Conservation (phyloP, 768 basidiomycete species). For the Suillus tomentosus region DNA sequence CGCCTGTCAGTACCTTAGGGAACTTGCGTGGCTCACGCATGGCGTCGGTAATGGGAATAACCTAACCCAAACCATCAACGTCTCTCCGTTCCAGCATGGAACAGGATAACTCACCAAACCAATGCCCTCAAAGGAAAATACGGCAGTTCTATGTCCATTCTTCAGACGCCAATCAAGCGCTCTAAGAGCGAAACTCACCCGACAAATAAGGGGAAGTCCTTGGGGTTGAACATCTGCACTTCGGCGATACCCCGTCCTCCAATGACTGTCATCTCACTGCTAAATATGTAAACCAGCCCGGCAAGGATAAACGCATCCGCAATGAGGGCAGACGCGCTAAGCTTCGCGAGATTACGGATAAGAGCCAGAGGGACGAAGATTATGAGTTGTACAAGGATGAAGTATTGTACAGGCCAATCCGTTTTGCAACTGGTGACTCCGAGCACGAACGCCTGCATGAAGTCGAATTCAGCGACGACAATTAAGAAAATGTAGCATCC, state of each 20-base stretch:
- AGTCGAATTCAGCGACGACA: conserved; percentile 9
- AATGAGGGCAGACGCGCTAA: conserved; percentile 87
- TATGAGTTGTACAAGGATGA: conserved; percentile 81
- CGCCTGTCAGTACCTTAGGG: conserved; percentile 82
- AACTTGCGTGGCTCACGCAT: conserved; percentile 97
- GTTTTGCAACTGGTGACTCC: conserved; percentile 77
- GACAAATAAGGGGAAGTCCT: conserved; percentile 88
- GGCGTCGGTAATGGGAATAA: conserved; percentile 96
- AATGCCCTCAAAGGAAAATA: conserved; percentile 98
- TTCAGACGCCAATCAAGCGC: background rate
- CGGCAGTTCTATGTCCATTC: conserved; percentile 70
- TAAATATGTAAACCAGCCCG: conserved; percentile 83
- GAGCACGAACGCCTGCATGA: conserved; percentile 73
- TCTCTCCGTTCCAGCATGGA: background rate
- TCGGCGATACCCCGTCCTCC: conserved; percentile 70
- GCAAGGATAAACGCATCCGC: conserved; percentile 95
- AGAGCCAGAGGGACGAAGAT: conserved; percentile 90
- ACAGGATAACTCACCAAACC: conserved; percentile 64
- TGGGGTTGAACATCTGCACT: conserved; percentile 83
- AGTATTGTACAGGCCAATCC: conserved; percentile 68
- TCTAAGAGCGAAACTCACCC: conserved; percentile 54
- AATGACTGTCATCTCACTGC: conserved; percentile 79
- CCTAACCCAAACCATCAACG: conserved; percentile 36
- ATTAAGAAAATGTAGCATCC: background rate
- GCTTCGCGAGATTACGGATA: conserved; percentile 91